Evolutionary conservation across 75 land plant species (phyloP), one percentile per base, ranked within the genome.

Genomic region (Adiantum capillusveneris): DNA sequence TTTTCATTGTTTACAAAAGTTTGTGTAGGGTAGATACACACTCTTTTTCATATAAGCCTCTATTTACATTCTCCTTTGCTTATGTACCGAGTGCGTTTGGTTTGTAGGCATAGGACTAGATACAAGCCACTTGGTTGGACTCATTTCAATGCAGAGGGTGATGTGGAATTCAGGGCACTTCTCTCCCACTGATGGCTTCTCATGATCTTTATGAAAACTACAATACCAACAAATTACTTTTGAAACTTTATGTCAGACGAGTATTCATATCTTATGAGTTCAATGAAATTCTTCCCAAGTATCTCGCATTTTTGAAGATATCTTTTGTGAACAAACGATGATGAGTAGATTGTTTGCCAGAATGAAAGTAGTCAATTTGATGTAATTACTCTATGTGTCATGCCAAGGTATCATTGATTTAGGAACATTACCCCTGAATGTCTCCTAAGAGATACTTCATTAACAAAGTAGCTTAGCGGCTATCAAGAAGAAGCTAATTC

Each of bases 381-480:
- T n/a, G n/a, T n/a, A n/a, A n/a, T n/a, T n/a, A n/a, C n/a, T n/a
- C n/a, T n/a, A n/a, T n/a, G n/a, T n/a, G n/a, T n/a, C n/a, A n/a
- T n/a, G n/a, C 46, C 81, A 93, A 96, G 98, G 98, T 62, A 80
- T 93, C 46, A 90, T 93, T 57, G 96, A 93, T 69, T 93, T 96
- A 27, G 98, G 89, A 60, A 85, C 96, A 29, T 56, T 89, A 64
- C 98, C 98, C 37, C 81, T 93, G 7, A 93, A 89, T 69, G 96
- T 93, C 6, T 89, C 96, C 44, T 69, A 96, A 73, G 98, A 93
- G 72, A 89, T 93, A 90, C 90, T 93, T 58, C 98, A 89, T 66
- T 85, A 83, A 61, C 90, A 89, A 73, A 83, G 79, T 66, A 93
- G 90, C 58, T 64, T 93, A 73, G 83, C 83, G 65, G 89, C 98